Conservation (phyloP, 805 yeast genomes). For the Ogataea ganodermae region DNA sequence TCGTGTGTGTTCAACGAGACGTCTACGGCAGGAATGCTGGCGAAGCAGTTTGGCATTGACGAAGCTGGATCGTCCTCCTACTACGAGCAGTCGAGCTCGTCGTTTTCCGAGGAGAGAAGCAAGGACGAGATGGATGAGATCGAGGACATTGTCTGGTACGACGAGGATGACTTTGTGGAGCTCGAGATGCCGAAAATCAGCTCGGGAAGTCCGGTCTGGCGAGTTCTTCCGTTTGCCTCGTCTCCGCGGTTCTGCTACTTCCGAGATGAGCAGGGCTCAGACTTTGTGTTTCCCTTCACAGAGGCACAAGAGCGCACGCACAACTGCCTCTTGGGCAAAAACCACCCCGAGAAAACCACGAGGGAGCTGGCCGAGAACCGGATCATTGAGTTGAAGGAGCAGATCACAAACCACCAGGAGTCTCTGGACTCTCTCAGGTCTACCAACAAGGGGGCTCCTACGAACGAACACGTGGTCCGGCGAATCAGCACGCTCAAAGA, state of each 20-base stretch:
- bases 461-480: constrained; percentile 6
- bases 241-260: constrained; percentile 65
- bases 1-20: constrained; percentile 64
- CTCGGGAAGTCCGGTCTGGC: constrained; percentile 43
- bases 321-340: constrained; percentile 57
- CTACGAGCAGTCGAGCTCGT: constrained; percentile 23
- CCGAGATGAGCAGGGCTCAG: constrained; percentile 48
- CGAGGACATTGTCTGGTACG: constrained; percentile 56
- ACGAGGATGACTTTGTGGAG: constrained; percentile 74
- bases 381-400: constrained; percentile 40
- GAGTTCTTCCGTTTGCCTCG: constrained; percentile 50
- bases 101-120: constrained; percentile 15
- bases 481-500: constrained; percentile 26
- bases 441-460: constrained; percentile 3
- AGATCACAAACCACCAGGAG: constrained; percentile 35
- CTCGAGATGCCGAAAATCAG: constrained; percentile 51
- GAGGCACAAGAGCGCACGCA: constrained; percentile 57
- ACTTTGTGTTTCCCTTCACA: constrained; percentile 59
- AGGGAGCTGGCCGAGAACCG: constrained; percentile 44
- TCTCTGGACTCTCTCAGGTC: constrained; percentile 25
- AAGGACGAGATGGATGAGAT: constrained; percentile 13
- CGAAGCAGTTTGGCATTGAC: constrained; percentile 33
- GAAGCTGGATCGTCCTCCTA: constrained; percentile 22
- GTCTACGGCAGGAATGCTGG: constrained; percentile 46
- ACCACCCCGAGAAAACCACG: constrained; percentile 60